A percentile compares a stretch with the other conserved stretches of the same genome.
Conservation (phyloP, 2,329 filamentous ascomycete genomes). For the Fusarium papillatum region DNA sequence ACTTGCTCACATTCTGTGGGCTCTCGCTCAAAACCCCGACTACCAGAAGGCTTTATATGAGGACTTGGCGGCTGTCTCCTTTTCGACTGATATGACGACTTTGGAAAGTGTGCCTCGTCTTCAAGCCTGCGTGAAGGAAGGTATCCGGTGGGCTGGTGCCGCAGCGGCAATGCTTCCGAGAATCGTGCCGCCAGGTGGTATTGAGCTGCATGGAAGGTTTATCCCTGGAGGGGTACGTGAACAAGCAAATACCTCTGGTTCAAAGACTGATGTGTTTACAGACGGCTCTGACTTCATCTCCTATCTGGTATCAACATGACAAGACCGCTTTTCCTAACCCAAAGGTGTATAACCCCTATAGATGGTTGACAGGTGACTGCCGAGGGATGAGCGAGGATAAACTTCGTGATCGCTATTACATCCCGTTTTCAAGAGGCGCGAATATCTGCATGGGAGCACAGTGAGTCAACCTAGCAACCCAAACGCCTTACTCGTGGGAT, state of each 20-base stretch:
- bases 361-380: slow-evolving; percentile 38
- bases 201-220: slow-evolving; percentile 37
- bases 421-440: slow-evolving; percentile 46
- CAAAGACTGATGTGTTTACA: neutral
- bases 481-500: too few relatives aligned
- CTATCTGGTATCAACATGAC: slow-evolving; percentile 47
- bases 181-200: slow-evolving; percentile 39
- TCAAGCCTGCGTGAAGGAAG: slow-evolving; percentile 44
- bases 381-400: slow-evolving; percentile 17
- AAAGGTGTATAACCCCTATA: slow-evolving; percentile 41
- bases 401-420: slow-evolving; percentile 43
- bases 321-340: slow-evolving; percentile 43
- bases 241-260: neutral
- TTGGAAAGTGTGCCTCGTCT: slow-evolving; percentile 40
- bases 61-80: slow-evolving; percentile 32
- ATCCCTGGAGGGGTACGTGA: slow-evolving; percentile 37
- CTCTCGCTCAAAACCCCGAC: slow-evolving; percentile 39
- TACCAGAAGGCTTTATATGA: slow-evolving; percentile 42
- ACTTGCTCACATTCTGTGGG: slow-evolving; percentile 47
- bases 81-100: slow-evolving; percentile 40
- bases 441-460: slow-evolving; percentile 46
- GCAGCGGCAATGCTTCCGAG: slow-evolving; percentile 46
- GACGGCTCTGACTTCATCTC: slow-evolving; percentile 45
- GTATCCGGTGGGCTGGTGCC: slow-evolving; percentile 44
- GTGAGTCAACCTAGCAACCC: slow-evolving; percentile 25